Conservation (phyloP, 228 moss, liverwort and hornwort genomes). For the Sphagnum magellanicum region DNA sequence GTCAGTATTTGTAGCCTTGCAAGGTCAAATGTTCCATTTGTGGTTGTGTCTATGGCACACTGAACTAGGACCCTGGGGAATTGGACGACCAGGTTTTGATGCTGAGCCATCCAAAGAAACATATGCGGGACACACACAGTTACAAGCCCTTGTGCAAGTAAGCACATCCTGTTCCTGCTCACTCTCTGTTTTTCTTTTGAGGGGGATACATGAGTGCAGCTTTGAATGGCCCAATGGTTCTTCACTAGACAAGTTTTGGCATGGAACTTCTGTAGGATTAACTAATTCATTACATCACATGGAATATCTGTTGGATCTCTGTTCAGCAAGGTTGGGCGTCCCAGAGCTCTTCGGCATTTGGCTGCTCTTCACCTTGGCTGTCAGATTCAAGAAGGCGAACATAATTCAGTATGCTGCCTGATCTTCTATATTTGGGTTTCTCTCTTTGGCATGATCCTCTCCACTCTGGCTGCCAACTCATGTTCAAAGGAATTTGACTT, state of each 20-base stretch:
- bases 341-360: constrained; percentile 74
- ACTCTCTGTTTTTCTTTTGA: not conserved
- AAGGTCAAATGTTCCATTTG: not conserved
- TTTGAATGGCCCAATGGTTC: not conserved
- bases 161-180: constrained; percentile 6
- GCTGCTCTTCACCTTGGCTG: constrained; percentile 59
- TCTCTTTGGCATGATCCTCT: not conserved
- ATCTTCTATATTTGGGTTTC: constrained; percentile 2
- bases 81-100: constrained; percentile 58
- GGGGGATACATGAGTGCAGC: too few relatives aligned
- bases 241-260: not conserved
- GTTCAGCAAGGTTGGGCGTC: constrained; percentile 48
- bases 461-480: not conserved
- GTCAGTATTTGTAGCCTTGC: too few relatives aligned
- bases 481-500: too few relatives aligned
- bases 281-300: not conserved
- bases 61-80: not conserved
- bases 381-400: constrained; percentile 72
- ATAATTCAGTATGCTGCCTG: constrained; percentile 57
- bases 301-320: too few relatives aligned
- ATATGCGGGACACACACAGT: constrained; percentile 67
- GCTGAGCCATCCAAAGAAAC: constrained; percentile 67
- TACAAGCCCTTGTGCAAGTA: constrained; percentile 74
- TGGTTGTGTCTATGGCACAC: too few relatives aligned
- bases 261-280: not conserved